Evolutionary conservation across 257 asterid species (phyloP), one percentile per base, ranked within the genome.

Genomic region (Cynanchum wilfordii): DNA sequence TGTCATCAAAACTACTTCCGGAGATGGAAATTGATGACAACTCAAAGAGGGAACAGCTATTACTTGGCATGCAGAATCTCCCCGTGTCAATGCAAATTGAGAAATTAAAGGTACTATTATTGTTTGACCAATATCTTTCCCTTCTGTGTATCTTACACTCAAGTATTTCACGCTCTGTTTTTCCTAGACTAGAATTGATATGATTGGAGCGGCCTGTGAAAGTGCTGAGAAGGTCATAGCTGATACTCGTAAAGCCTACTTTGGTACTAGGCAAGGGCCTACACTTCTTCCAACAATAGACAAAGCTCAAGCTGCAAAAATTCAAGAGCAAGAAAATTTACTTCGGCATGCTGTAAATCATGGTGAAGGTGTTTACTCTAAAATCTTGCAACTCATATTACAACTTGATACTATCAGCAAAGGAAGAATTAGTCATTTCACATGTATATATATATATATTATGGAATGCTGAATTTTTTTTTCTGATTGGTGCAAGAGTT

Each of bases 221-320:
- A 91, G 99, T 85, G 99, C 99, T 64, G 97, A 94, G 85, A 93
- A 91, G 82, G 90, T 94, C 70, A 89, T 94, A 75, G 95, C 97
- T 68, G 98, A 94, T 77, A 89, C 97, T 2, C 95, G 98, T 17
- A 94, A 91, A 78, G 80, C 93, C 75, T 78, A 86, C 84, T 88
- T 91, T 77, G 93, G 98, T 56, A 92, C 97, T 77, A 87, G 98
- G 62, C 99, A 94, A 78, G 99, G 97, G 73, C 89, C 99, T 44
- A 81, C 96, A 36, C 84, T 84, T 77, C 89, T 94, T 74, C 99
- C 99, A 72, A 87, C 98, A 69, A 77, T 94, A 10, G 99, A 94
- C 88, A 94, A 94, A 89, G 98, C 79, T 80, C 99, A 94, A 84
- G 98, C 99, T 78, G 96, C 97, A 72, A 94, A 94, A 86, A 91